These are phyloP conservation scores for Macadamia integrifolia DNA, from an alignment of 164 flowering plant species.

Conservation along the genomic window DNA sequence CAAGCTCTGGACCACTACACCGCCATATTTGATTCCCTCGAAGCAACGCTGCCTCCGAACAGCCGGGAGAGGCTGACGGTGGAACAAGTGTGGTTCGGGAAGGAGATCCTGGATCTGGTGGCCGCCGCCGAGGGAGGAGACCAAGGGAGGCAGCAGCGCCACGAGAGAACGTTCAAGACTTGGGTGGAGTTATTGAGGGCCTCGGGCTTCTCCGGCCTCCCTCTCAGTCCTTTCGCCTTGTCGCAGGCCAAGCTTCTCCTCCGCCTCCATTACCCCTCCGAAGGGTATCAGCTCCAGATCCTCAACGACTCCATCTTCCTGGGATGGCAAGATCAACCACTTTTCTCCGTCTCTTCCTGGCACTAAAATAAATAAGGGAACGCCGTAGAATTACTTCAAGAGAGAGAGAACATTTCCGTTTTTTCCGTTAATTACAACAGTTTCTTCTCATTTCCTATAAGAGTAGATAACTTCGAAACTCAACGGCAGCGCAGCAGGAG, in stretches of 20 bases:
- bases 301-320: slow-evolving; percentile 49
- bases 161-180: slow-evolving; percentile 49
- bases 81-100: slow-evolving; percentile 80
- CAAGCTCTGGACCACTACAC: slow-evolving; percentile 77
- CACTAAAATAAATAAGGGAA: slow-evolving; percentile 17
- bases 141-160: slow-evolving; percentile 46
- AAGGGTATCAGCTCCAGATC: slow-evolving; percentile 73
- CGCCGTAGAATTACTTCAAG: too few relatives aligned
- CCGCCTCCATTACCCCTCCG: slow-evolving; percentile 87
- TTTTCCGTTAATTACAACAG: too few relatives aligned
- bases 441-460: too few relatives aligned
- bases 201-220: slow-evolving; percentile 51
- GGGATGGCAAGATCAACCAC: slow-evolving; percentile 81
- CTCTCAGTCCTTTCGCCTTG: slow-evolving; percentile 69
- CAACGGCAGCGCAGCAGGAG: too few relatives aligned
- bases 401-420: too few relatives aligned
- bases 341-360: slow-evolving; percentile 95
- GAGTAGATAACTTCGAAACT: too few relatives aligned
- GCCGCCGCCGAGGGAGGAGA: slow-evolving; percentile 50
- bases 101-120: slow-evolving; percentile 64
- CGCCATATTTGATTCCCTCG: slow-evolving; percentile 76
- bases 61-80: slow-evolving; percentile 69
- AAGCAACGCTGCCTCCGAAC: slow-evolving; percentile 76
- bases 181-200: slow-evolving; percentile 69
- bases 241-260: slow-evolving; percentile 88